phyloP scores from a whole-genome alignment of 192 early-diverging fungal genomes.

The Entophlyctis helioformis region DNA sequence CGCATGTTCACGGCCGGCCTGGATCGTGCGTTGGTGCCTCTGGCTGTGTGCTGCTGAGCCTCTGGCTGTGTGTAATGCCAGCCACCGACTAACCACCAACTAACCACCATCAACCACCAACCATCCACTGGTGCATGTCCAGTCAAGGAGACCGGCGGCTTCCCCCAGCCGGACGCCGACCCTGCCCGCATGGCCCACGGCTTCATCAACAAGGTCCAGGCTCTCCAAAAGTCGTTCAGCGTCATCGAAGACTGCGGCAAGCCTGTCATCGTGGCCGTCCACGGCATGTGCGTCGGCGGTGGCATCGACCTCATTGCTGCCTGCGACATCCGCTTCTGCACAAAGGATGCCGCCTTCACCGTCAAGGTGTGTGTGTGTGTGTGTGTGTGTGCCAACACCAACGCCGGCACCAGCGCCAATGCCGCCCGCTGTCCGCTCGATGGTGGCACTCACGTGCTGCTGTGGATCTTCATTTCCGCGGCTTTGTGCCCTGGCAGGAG shows the following conservation, averaged over 20 bases:
- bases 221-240: conserved; percentile 39
- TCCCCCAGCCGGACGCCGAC: no score
- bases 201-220: conserved; percentile 13
- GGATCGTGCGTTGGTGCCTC: conserved; percentile 68
- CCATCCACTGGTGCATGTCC: no score
- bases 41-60: neutral
- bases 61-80: neutral
- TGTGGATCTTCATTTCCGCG: neutral
- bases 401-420: neutral
- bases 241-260: conserved; percentile 74
- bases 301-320: conserved; percentile 81
- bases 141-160: no score
- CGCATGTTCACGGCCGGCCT: conserved; percentile 84
- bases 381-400: neutral
- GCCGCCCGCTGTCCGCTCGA: no score
- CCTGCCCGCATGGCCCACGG: conserved; percentile 19
- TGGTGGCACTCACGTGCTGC: no score
- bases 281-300: conserved; percentile 74
- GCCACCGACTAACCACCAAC: neutral
- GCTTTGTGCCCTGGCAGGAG: conserved; percentile 27
- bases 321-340: conserved; percentile 80
- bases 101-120: conserved; percentile 6
- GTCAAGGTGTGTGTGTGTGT: conserved; percentile 47
- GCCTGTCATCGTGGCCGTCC: conserved; percentile 81
- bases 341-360: conserved; percentile 66